Percentiles rank a stretch among this genome's conserved stretches.
Conservation (phyloP, 1,139 yeast genomes). For the Blastobotrys buckinghamii region DNA sequence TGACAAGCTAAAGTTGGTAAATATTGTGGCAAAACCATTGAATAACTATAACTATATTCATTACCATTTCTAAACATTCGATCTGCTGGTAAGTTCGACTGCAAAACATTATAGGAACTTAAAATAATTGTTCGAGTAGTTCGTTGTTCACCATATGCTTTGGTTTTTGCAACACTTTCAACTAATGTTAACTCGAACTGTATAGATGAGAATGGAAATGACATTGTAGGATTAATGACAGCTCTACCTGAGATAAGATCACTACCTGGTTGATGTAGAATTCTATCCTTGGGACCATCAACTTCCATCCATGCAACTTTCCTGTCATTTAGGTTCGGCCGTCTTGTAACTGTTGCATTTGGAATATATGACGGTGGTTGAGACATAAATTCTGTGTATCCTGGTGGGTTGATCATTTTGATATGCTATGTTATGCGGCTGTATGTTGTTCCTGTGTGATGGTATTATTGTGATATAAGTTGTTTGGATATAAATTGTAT, state of each 20-base stretch:
- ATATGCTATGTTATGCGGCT: too few species aligned
- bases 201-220: slow-evolving; percentile 3
- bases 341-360: neutral
- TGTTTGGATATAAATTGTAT: too few species aligned
- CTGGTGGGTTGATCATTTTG: neutral
- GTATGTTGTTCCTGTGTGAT: too few species aligned
- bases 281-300: slow-evolving; percentile 9
- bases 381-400: neutral
- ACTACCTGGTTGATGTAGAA: slow-evolving; percentile 1
- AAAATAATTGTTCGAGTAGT: slow-evolving; percentile 2
- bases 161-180: slow-evolving; percentile 4
- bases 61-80: neutral
- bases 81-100: neutral
- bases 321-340: slow-evolving; percentile 1
- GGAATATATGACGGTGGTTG: slow-evolving; percentile 8
- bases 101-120: neutral
- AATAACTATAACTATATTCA: slow-evolving; percentile 1
- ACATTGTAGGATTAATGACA: slow-evolving; percentile 10
- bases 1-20: slow-evolving; percentile 2
- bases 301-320: slow-evolving; percentile 5
- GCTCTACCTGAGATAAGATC: slow-evolving; percentile 9
- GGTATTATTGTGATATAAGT: too few species aligned
- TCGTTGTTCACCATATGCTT: slow-evolving; percentile 9
- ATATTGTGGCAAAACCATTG: slow-evolving; percentile 1
- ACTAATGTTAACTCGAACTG: slow-evolving; percentile 4